Percentiles rank a stretch among this genome's conserved stretches.
Conservation (phyloP, 805 yeast species). For the Ogataea saltuana region DNA sequence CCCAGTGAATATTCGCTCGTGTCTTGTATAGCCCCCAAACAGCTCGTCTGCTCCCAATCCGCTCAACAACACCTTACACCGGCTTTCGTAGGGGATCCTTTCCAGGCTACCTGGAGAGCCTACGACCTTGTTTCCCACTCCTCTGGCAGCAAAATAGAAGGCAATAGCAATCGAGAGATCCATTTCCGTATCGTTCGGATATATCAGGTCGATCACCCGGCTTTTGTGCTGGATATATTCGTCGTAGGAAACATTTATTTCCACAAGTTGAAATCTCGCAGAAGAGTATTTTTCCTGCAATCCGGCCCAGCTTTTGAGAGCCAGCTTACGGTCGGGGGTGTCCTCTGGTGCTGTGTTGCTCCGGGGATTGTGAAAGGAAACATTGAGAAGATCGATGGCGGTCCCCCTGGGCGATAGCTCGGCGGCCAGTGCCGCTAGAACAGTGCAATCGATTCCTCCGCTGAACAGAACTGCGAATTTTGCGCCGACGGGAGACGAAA, state of each 20-base stretch:
- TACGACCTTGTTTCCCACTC: slow-evolving; percentile 40
- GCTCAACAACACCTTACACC: slow-evolving; percentile 62
- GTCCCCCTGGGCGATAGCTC: slow-evolving; percentile 33
- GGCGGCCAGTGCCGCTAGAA: slow-evolving; percentile 61
- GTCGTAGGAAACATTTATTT: slow-evolving; percentile 71
- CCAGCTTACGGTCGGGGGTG: slow-evolving; percentile 87
- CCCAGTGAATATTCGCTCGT: slow-evolving; percentile 51
- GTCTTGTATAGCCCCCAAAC: slow-evolving; percentile 94
- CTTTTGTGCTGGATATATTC: slow-evolving; percentile 55
- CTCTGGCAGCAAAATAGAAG: slow-evolving; percentile 84
- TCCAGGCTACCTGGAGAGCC: no score
- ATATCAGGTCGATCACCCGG: slow-evolving; percentile 65
- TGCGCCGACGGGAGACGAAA: slow-evolving; percentile 34
- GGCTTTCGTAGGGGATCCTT: slow-evolving; percentile 1
- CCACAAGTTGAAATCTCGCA: slow-evolving; percentile 54
- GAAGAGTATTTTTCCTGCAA: slow-evolving; percentile 46
- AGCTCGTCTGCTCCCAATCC: slow-evolving; percentile 98
- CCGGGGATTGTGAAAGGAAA: slow-evolving; percentile 89
- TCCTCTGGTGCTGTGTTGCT: slow-evolving; percentile 56
- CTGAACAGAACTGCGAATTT: slow-evolving; percentile 72
- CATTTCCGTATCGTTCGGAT: slow-evolving; percentile 89
- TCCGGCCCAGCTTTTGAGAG: slow-evolving; percentile 58
- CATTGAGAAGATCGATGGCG: slow-evolving; percentile 79
- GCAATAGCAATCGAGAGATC: slow-evolving; percentile 95
- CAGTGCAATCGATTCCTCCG: slow-evolving; percentile 94